A percentile compares a stretch with the other conserved stretches of the same genome.
Evolutionary conservation across 2,329 filamentous ascomycete genomes (phyloP).

Genomic region (Apiospora malaysiana): DNA sequence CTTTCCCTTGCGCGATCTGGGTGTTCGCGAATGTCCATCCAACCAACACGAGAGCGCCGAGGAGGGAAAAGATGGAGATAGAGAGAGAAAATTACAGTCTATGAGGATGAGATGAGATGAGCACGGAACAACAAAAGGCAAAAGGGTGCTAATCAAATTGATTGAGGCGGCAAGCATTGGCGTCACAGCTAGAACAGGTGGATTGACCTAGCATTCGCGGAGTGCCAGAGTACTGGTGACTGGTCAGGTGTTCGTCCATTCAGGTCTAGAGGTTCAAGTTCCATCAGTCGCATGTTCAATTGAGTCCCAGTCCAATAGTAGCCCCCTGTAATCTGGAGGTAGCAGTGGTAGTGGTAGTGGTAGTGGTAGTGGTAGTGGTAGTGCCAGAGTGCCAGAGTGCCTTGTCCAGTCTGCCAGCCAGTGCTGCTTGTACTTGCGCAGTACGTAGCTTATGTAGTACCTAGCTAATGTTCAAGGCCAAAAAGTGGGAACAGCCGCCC

Average conservation of each 20-base stretch:
- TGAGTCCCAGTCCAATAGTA: background rate
- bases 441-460: background rate
- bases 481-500: slow-evolving; percentile 3
- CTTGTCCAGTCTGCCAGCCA: too few relatives aligned
- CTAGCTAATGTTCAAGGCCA: too few relatives aligned
- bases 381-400: too few relatives aligned
- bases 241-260: background rate
- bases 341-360: background rate
- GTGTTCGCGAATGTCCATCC: background rate
- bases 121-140: background rate
- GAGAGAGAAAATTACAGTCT: background rate
- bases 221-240: background rate
- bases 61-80: too few relatives aligned
- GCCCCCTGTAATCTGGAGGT: background rate
- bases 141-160: background rate
- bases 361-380: too few relatives aligned
- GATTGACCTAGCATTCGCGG: background rate
- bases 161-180: background rate
- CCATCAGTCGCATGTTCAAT: background rate
- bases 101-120: background rate
- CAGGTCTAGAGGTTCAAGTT: background rate
- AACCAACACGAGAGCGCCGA: background rate
- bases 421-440: too few relatives aligned
- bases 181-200: background rate
- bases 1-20: background rate